These are phyloP conservation scores for Sporisorium scitamineum DNA, from an alignment of 1,284 basidiomycete species.

Conservation along the genomic window DNA sequence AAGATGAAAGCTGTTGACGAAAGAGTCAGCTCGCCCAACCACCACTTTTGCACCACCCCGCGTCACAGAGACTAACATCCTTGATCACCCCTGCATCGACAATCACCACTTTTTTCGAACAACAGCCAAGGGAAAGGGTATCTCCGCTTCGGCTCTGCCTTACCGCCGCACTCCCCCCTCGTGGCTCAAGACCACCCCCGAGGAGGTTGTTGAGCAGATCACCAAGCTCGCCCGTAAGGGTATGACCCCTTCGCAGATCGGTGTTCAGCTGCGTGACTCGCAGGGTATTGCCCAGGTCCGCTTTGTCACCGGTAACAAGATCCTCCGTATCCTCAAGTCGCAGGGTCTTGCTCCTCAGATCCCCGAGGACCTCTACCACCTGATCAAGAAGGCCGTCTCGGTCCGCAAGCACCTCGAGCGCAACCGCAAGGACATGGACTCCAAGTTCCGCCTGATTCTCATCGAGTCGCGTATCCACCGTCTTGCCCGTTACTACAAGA, in stretches of 20 bases:
- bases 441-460: constrained; percentile 92
- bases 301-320: constrained; percentile 99
- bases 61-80: constrained; percentile 9
- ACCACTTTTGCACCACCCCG: neutral
- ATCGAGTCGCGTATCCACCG: constrained; percentile 99
- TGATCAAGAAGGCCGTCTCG: constrained; percentile 99
- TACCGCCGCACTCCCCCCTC: constrained; percentile 94
- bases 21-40: constrained; percentile 11
- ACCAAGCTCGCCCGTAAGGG: constrained; percentile 97
- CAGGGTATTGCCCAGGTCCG: constrained; percentile 96
- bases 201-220: constrained; percentile 96
- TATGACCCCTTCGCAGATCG: constrained; percentile 96
- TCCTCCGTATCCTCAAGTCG: constrained; percentile 96
- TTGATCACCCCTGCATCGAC: constrained; percentile 3
- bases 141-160: constrained; percentile 89
- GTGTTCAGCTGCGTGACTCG: constrained; percentile 96
- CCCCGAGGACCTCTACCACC: constrained; percentile 99
- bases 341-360: constrained; percentile 95
- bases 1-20: neutral
- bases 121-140: constrained; percentile 69
- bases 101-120: neutral
- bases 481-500: constrained; percentile 95
- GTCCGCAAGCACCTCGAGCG: constrained; percentile 98
- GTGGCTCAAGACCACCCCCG: constrained; percentile 96
- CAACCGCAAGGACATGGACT: constrained; percentile 89